Evolutionary conservation across 768 basidiomycete genomes (phyloP).

Genomic region (Boletus sensibilis): DNA sequence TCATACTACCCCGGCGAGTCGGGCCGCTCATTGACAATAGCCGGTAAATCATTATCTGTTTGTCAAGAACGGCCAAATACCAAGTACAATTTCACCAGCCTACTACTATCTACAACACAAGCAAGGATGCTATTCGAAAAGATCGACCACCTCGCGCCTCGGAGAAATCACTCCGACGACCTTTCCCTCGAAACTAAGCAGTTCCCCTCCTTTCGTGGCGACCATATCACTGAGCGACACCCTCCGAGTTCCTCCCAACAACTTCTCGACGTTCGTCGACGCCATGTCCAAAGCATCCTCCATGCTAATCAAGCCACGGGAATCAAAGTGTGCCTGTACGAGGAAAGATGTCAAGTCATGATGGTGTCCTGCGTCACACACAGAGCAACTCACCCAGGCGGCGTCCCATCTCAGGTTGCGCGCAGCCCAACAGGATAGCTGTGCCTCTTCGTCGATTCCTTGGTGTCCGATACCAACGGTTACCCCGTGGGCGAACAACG

Average conservation of each 20-base stretch:
- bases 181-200: constrained; percentile 46
- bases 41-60: not conserved
- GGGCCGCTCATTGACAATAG: not conserved
- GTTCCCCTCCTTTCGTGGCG: constrained; percentile 38
- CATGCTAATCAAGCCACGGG: constrained; percentile 40
- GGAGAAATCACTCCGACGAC: constrained; percentile 43
- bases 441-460: constrained; percentile 52
- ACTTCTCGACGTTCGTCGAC: constrained; percentile 42
- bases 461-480: constrained; percentile 56
- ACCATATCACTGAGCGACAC: constrained; percentile 37
- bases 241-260: constrained; percentile 37
- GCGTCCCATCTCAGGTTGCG: constrained; percentile 85
- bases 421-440: constrained; percentile 77
- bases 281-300: constrained; percentile 41
- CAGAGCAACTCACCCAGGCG: constrained; percentile 84
- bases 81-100: not conserved
- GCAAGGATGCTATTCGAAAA: constrained; percentile 27
- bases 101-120: not conserved
- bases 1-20: not conserved
- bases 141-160: constrained; percentile 34
- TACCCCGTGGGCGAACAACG: constrained; percentile 55
- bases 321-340: constrained; percentile 34
- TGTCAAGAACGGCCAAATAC: not conserved
- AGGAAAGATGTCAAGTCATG: not conserved
- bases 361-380: not conserved